Conservation (phyloP, 176 grass and related monocot genomes). For the Cocos nucifera region DNA sequence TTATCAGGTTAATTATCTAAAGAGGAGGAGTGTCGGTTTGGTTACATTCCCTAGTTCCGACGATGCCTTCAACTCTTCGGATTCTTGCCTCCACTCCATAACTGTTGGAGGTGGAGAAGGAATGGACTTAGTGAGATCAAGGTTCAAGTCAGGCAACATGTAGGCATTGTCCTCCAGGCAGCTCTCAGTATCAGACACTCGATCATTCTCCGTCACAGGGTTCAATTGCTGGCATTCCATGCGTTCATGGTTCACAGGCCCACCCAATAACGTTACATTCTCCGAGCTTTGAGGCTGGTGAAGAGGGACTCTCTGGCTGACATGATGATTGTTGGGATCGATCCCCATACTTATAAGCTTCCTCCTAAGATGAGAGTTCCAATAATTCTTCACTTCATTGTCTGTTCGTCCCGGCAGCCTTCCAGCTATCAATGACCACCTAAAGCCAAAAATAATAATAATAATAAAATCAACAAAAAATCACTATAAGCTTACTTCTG, state of each 20-base stretch:
- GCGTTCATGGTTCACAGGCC: too few relatives aligned
- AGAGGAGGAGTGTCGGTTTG: neutral
- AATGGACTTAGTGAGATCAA: constrained; percentile 6
- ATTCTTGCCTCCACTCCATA: neutral
- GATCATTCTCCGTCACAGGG: neutral
- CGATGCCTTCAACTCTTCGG: neutral
- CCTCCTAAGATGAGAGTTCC: constrained; percentile 30
- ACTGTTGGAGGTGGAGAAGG: neutral
- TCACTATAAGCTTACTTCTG: too few relatives aligned
- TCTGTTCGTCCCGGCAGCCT: constrained; percentile 36
- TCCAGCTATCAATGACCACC: constrained; percentile 44
- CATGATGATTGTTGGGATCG: constrained; percentile 6
- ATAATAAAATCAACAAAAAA: too few relatives aligned
- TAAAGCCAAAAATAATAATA: neutral
- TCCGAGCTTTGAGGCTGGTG: too few relatives aligned
- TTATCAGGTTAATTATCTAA: too few relatives aligned
- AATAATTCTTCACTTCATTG: constrained; percentile 32
- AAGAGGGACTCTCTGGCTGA: too few relatives aligned
- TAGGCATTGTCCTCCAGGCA: neutral
- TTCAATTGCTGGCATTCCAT: too few relatives aligned
- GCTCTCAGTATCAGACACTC: neutral
- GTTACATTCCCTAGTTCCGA: neutral
- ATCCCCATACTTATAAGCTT: constrained; percentile 7
- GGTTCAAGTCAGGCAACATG: constrained; percentile 14
- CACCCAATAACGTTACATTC: too few relatives aligned